These are phyloP conservation scores for Tetradesmus obliquus DNA, from an alignment of 139 green algal genomes.

Conservation along the genomic window DNA sequence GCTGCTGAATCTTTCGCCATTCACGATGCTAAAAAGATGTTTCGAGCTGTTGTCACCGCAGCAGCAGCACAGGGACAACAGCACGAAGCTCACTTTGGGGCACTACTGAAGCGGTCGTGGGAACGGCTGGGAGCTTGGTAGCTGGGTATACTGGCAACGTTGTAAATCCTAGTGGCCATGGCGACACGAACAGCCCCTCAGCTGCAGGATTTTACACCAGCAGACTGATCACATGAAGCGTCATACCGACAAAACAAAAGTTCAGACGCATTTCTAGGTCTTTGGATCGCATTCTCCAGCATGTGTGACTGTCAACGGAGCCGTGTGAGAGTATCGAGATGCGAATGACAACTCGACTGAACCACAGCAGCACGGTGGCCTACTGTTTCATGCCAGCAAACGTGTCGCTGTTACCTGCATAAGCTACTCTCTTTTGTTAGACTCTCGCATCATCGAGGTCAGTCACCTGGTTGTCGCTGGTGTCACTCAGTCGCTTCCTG, in stretches of 20 bases:
- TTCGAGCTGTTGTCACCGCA: neutral
- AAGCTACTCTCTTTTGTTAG: no score
- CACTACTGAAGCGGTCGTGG: neutral
- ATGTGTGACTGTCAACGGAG: neutral
- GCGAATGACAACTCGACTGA: neutral
- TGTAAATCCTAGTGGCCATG: neutral
- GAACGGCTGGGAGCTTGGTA: neutral
- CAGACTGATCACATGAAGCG: neutral
- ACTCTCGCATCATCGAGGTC: no score
- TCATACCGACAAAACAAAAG: neutral
- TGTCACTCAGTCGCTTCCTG: neutral
- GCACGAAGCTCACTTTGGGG: neutral
- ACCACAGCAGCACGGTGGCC: neutral
- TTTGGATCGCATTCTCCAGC: neutral
- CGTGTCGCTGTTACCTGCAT: no score
- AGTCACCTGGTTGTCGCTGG: neutral
- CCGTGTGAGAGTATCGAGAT: neutral
- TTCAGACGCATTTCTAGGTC: neutral
- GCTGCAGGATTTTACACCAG: neutral
- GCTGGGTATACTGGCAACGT: slow-evolving; percentile 15
- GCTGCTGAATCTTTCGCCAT: neutral
- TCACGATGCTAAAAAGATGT: no score
- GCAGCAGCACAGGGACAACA: neutral
- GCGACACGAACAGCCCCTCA: neutral
- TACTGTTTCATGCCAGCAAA: neutral